Evolutionary conservation across 225 moss, liverwort and hornwort species (phyloP).

Genomic region (Takakia lepidozioides): DNA sequence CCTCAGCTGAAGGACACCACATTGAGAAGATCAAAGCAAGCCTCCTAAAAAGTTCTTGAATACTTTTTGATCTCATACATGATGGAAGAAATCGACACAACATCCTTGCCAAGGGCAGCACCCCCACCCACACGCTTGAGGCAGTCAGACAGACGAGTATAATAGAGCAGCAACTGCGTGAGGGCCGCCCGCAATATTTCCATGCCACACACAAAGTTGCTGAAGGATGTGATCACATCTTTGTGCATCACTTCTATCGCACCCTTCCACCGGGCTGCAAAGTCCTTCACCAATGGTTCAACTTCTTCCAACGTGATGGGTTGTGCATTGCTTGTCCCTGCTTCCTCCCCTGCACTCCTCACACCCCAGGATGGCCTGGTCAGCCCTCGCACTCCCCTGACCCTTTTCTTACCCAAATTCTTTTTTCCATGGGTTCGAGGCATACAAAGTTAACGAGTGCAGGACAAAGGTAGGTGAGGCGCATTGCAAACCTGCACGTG

Average conservation of each 20-base stretch:
- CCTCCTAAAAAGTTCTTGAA: constrained; percentile 81
- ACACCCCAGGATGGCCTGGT: neutral
- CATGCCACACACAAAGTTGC: constrained; percentile 99
- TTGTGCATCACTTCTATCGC: constrained; percentile 99
- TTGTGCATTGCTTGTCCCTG: constrained; percentile 59
- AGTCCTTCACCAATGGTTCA: constrained; percentile 94
- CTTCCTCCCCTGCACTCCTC: constrained; percentile 60
- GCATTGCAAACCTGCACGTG: constrained; percentile 69
- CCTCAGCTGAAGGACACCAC: constrained; percentile 1
- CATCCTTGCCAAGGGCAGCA: constrained; percentile 91
- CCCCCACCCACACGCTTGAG: constrained; percentile 89
- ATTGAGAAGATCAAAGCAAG: constrained; percentile 15
- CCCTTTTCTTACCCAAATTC: too few species aligned
- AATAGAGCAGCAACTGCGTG: constrained; percentile 88
- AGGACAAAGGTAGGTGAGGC: too few species aligned
- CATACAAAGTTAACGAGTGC: too few species aligned
- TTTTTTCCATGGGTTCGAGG: too few species aligned
- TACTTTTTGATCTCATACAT: constrained; percentile 99
- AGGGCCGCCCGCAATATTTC: constrained; percentile 96
- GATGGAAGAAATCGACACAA: constrained; percentile 94
- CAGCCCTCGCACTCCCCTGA: too few species aligned
- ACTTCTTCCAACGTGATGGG: constrained; percentile 84
- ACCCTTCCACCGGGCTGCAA: constrained; percentile 90
- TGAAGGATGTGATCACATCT: constrained; percentile 97
- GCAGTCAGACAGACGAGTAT: constrained; percentile 92